Conservation (phyloP, 108 stramenopile genomes). For the Discostella stelligeroides region DNA sequence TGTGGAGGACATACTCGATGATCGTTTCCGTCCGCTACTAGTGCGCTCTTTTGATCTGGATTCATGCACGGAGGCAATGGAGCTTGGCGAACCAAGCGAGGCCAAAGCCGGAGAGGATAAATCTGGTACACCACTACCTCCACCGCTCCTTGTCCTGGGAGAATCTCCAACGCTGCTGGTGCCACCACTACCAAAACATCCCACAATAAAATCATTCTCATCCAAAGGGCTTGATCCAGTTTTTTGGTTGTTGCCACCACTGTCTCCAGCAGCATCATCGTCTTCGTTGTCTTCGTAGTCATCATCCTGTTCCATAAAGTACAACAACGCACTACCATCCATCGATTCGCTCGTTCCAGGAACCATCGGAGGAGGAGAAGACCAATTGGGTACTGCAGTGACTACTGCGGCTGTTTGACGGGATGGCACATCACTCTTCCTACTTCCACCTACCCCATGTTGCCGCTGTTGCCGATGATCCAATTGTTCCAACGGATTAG, state of each 20-base stretch:
- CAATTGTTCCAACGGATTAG: background rate
- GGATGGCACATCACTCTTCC: too few relatives aligned
- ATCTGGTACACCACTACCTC: background rate
- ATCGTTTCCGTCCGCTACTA: background rate
- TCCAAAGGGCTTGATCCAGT: background rate
- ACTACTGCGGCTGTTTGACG: background rate
- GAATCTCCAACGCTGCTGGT: background rate
- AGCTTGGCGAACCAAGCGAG: constrained; percentile 9
- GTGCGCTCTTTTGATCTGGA: background rate
- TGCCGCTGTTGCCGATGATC: background rate
- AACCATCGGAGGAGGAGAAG: constrained; percentile 29
- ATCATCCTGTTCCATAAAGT: background rate
- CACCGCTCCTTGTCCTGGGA: background rate
- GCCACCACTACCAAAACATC: constrained; percentile 14
- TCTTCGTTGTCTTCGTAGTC: background rate
- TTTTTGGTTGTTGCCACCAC: background rate
- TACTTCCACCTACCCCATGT: too few relatives aligned
- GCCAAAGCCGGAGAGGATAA: constrained; percentile 5
- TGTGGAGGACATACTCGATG: constrained; percentile 15
- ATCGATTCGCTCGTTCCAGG: constrained; percentile 1
- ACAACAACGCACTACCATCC: constrained; percentile 1
- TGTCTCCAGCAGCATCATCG: too few relatives aligned
- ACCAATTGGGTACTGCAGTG: background rate
- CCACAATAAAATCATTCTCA: constrained; percentile 10
- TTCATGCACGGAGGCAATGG: background rate